A percentile compares a stretch with the other conserved stretches of the same genome.
phyloP scores from a whole-genome alignment of 176 grass and related monocot genomes.

The Alopecurus myosuroides region DNA sequence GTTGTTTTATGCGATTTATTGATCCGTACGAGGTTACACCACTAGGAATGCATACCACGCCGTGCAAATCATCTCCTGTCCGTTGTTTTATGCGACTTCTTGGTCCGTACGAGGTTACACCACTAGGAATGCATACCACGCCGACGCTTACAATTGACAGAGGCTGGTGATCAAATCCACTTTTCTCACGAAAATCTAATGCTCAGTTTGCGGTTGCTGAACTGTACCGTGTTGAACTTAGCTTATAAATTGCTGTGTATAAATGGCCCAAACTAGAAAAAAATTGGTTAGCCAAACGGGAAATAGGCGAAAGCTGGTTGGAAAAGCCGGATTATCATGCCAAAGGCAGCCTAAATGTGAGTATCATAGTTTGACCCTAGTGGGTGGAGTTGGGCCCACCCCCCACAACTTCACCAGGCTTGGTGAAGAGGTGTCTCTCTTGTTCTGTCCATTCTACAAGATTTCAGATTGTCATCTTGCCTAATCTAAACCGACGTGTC shows the following conservation, averaged over 20 bases:
- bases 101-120: neutral
- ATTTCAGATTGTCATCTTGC: neutral
- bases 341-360: neutral
- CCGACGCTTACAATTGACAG: neutral
- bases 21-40: neutral
- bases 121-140: neutral
- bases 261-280: neutral
- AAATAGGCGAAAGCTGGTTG: neutral
- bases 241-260: neutral
- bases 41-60: neutral
- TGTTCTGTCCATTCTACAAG: neutral
- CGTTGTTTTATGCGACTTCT: neutral
- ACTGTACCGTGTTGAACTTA: neutral
- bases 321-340: no score
- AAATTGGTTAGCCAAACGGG: neutral
- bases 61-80: neutral
- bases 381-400: neutral
- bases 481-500: neutral
- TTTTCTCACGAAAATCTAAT: neutral
- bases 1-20: neutral
- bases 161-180: neutral
- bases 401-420: neutral
- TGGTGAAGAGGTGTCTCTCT: neutral
- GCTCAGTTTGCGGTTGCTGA: neutral
- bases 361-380: neutral